Percentiles rank a stretch among this genome's conserved stretches.
Conservation (phyloP, 495 filamentous ascomycete species). For the Tuber microsphaerosporum region DNA sequence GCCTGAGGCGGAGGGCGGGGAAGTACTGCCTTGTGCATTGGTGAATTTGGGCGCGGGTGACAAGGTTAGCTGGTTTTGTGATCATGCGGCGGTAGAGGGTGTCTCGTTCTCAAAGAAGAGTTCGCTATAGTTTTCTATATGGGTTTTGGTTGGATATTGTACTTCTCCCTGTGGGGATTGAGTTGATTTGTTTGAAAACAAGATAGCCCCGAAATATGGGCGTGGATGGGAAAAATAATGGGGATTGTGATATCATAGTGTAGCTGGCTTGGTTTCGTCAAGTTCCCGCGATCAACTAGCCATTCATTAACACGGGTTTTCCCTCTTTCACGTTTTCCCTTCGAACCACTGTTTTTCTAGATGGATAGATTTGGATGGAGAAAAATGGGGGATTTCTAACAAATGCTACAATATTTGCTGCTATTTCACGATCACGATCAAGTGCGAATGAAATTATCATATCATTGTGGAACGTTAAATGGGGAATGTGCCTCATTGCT, state of each 20-base stretch:
- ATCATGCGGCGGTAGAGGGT: slow-evolving; percentile 70
- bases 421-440: background rate
- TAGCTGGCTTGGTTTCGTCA: background rate
- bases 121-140: slow-evolving; percentile 41
- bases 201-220: background rate
- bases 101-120: slow-evolving; percentile 67
- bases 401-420: background rate
- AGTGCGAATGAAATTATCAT: background rate
- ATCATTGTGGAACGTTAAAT: background rate
- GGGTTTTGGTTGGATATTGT: background rate
- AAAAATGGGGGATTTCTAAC: background rate
- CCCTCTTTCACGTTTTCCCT: background rate
- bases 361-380: background rate
- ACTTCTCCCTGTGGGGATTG: background rate
- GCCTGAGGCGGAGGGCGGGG: slow-evolving; percentile 58
- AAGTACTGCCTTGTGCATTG: slow-evolving; percentile 69
- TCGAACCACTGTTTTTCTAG: background rate
- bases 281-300: background rate
- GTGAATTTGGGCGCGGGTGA: slow-evolving; percentile 77
- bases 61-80: slow-evolving; percentile 91
- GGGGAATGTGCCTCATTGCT: background rate
- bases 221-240: background rate
- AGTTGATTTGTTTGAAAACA: background rate
- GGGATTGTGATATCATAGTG: background rate
- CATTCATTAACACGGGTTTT: background rate